Evolutionary conservation across 2,329 filamentous ascomycete genomes (phyloP).

Genomic region (Fusarium duplospermum): DNA sequence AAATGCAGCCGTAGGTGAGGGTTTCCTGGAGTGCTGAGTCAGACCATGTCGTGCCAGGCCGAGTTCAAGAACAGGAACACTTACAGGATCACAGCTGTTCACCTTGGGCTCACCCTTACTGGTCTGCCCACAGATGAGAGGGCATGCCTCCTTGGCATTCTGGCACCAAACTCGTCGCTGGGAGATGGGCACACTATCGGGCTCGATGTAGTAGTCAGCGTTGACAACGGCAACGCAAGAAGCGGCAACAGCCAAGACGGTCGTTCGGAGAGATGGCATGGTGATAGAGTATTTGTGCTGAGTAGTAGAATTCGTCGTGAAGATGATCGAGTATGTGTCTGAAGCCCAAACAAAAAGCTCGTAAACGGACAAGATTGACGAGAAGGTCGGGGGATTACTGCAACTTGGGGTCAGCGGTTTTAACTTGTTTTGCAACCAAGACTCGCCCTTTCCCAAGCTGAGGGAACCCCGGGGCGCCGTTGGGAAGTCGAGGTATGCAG

Average conservation of each 20-base stretch:
- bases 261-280: constrained; percentile 68
- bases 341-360: constrained; percentile 18
- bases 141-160: constrained; percentile 72
- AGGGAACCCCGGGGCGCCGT: constrained; percentile 1
- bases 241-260: constrained; percentile 66
- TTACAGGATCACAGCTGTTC: constrained; percentile 77
- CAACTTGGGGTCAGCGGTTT: constrained; percentile 24
- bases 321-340: constrained; percentile 21
- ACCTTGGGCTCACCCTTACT: constrained; percentile 61
- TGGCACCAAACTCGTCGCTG: constrained; percentile 72
- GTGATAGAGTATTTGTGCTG: constrained; percentile 31
- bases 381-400: constrained; percentile 14
- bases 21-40: constrained; percentile 54
- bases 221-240: constrained; percentile 63
- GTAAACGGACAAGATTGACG: constrained; percentile 20
- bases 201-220: constrained; percentile 71
- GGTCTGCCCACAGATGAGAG: constrained; percentile 76
- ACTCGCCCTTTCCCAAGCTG: constrained; percentile 5
- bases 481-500: constrained; percentile 28
- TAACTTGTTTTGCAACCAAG: neutral
- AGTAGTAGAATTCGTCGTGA: constrained; percentile 1
- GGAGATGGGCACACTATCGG: constrained; percentile 65
- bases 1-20: constrained; percentile 79
- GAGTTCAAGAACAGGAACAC: constrained; percentile 36
- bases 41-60: neutral